These are phyloP conservation scores for Phytophthora uliginosa DNA, from an alignment of 352 stramenopile genomes.

Conservation along the genomic window DNA sequence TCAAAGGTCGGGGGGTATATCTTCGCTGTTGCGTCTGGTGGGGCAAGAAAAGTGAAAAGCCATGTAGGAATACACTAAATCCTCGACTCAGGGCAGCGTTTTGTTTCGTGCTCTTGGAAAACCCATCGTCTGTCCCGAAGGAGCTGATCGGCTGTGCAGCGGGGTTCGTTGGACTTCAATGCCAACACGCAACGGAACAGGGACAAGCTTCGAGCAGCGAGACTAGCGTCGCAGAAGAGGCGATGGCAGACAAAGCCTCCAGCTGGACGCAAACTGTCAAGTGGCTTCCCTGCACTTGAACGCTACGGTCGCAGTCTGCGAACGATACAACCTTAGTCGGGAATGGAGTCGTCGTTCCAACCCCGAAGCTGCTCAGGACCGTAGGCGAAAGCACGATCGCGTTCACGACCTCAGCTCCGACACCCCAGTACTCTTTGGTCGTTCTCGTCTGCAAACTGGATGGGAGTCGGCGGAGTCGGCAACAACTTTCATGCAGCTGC, in stretches of 20 bases:
- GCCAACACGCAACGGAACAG: too few species aligned
- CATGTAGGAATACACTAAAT: background rate
- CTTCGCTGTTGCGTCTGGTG: background rate
- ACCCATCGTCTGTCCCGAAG: background rate
- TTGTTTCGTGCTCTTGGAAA: background rate
- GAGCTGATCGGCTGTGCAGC: background rate
- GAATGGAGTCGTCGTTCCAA: background rate
- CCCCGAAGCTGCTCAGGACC: background rate
- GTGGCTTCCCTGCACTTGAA: background rate
- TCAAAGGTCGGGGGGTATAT: conserved; percentile 23
- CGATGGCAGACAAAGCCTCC: background rate
- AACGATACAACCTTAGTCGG: background rate
- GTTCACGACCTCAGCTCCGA: background rate
- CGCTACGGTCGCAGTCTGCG: background rate
- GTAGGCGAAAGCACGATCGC: background rate
- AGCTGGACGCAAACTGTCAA: conserved; percentile 7
- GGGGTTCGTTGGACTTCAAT: background rate
- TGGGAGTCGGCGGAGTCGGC: background rate
- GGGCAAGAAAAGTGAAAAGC: background rate
- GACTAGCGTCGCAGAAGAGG: background rate
- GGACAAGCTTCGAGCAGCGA: conserved; percentile 1
- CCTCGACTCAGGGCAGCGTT: background rate
- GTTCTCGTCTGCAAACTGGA: background rate
- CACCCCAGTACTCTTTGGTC: background rate
- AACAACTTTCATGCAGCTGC: background rate